Base-by-base conservation (phyloP, 1,139 yeast genomes). In the Pichia sp. region DNA sequence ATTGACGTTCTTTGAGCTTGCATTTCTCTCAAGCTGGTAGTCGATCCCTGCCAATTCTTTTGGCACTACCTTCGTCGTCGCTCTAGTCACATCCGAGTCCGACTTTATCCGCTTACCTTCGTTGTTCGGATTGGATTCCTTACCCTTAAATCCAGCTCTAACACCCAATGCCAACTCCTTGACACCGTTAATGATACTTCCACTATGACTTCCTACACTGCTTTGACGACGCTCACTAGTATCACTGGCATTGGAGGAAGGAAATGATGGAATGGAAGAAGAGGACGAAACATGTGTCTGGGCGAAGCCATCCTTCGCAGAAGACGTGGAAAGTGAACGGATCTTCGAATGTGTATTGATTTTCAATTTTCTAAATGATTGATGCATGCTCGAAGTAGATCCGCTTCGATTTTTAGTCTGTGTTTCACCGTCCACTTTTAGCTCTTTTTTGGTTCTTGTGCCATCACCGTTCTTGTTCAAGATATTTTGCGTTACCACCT, bases 331-430 rank as follows among this genome's bases (percentile, higher is more conserved):
- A 16, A 53, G 30, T 17, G 54, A 45, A 2, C 58, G 48, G 8
- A 48, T 50, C n/a, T 31, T 51, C 2, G 48, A 46, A 12, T 51
- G 52, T n/a, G 57, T 54, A 43, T 54, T 54, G 6, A 51, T 17
- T 31, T 51, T 54, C 8, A 54, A n/a, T 17, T 54, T 54, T 29
- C 54, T 54, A 9, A 54, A 51, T 10, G 57, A 49, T 8, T 51
- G 52, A 3, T 54, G 57, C 33, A 54, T 47, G 33, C 55, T 48
- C 6, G 52, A 40, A 9, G 31, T 40, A 4, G 51, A 46, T 4
- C 27, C 50, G 4, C 48, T 14, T 31, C 49, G 16, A 30, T 34
- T 43, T 16, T 27, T 40, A 8, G 34, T 34, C 41, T 27, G 46
- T 33, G 14, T 27, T 31, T 30, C 12, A 5, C 36, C 16, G 7